Base-by-base conservation (phyloP, 2,329 filamentous ascomycete species). In the Phaeosphaeriaceae sp. region DNA sequence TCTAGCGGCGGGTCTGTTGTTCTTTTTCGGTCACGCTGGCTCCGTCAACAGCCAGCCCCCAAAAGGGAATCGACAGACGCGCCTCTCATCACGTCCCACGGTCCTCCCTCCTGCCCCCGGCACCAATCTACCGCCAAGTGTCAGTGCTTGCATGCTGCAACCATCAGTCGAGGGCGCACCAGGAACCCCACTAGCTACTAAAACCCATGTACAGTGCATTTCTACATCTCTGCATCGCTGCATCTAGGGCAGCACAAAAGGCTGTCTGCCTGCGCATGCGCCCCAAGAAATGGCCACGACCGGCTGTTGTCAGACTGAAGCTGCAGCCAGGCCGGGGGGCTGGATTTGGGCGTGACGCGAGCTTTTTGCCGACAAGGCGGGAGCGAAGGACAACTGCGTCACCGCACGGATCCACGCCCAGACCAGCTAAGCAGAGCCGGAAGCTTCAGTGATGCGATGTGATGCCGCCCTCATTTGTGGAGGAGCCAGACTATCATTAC, bases 311-410 rank as follows among this genome's bases (percentile, higher is more conserved):
- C 61, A 64, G 58, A 60, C 54, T 61, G 61, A 56, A 56, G 57
- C 47, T 26, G 23, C 23, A 26, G 23, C 7, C 23, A 53, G 47
- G 57, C 56, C 52, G 51, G 61, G 65, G 60, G 66, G 64, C 50
- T 63, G 61, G 53, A 50, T 45, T 56, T 7, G 59, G 63, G 54
- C 53, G 59, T 64, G 55, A 66, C 65, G 64, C 64, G 61, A 66
- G 63, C 57, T 60, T 60, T 58, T 48, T 60, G 57, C 63, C 64
- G 67, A 60, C 60, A 63, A 61, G 57, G 65, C 63, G 66, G 65
- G 63, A 64, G 66, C 61, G 66, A 63, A 67, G 65, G 60, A 54
- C 54, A 56, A 62, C 63, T 67, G 63, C 67, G 66, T 67, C 67
- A 70, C 63, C 46, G 56, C 50, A 58, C 46, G 58, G 58, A 58